Percentiles rank a stretch among this genome's conserved stretches.
phyloP scores from a whole-genome alignment of 441 rosid genomes.

The Euphorbia celastroides region DNA sequence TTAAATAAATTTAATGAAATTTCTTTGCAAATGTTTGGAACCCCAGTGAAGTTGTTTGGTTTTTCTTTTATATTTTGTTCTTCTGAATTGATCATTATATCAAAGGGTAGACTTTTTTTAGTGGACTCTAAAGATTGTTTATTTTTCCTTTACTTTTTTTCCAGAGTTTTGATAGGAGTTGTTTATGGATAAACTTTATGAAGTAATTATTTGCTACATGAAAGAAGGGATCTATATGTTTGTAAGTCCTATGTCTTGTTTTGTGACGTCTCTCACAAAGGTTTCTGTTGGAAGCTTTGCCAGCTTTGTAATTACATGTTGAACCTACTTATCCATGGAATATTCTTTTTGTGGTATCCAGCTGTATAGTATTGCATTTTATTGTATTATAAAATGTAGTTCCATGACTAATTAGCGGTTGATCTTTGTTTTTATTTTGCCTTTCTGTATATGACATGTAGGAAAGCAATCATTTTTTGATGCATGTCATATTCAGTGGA shows the following conservation, averaged over 20 bases:
- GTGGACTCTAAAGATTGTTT: not conserved
- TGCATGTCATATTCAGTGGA: too few species aligned
- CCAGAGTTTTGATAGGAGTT: not conserved
- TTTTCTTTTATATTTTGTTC: not conserved
- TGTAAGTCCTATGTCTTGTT: not conserved
- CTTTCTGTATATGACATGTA: not conserved
- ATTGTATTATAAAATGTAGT: not conserved
- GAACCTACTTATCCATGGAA: slow-evolving; percentile 6
- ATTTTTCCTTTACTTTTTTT: not conserved
- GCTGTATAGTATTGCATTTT: not conserved
- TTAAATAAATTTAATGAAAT: slow-evolving; percentile 1
- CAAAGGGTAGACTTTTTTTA: not conserved
- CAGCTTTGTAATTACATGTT: not conserved
- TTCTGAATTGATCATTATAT: not conserved
- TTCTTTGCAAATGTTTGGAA: not conserved
- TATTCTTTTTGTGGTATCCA: slow-evolving; percentile 7
- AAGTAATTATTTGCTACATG: not conserved
- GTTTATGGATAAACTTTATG: not conserved
- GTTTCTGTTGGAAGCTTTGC: slow-evolving; percentile 6
- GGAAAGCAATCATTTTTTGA: not conserved
- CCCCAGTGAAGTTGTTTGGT: not conserved
- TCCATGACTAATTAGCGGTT: not conserved
- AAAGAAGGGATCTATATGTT: not conserved
- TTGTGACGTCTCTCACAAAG: not conserved
- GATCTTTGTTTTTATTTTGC: not conserved